Conservation (phyloP, 495 filamentous ascomycete species). For the Penicillium flavigenum region DNA sequence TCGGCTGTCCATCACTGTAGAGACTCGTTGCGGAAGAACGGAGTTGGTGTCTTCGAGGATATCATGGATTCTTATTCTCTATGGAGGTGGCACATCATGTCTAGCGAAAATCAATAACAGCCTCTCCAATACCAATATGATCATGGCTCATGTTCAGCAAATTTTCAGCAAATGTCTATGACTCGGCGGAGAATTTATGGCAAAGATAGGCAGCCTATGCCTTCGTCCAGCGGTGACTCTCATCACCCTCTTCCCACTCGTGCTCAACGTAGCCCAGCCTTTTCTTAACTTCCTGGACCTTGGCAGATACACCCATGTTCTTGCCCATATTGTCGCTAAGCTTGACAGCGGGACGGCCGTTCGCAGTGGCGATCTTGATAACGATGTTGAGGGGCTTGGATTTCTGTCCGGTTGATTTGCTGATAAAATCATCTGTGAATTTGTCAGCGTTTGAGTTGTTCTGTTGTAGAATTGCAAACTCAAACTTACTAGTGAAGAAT, state of each 20-base stretch:
- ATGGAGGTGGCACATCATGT: constrained; percentile 4
- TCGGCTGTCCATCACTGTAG: not conserved
- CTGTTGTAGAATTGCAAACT: not conserved
- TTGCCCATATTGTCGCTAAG: constrained; percentile 97
- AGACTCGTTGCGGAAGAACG: not conserved
- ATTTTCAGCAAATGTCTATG: not conserved
- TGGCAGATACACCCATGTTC: constrained; percentile 83
- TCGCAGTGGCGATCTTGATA: constrained; percentile 87
- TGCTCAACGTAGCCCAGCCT: constrained; percentile 82
- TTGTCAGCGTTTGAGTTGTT: not conserved
- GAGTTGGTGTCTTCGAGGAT: not conserved
- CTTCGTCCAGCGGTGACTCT: constrained; percentile 74
- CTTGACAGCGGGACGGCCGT: constrained; percentile 83
- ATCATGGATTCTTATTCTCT: constrained; percentile 12
- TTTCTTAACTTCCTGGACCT: constrained; percentile 79
- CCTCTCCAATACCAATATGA: not conserved
- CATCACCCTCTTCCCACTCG: constrained; percentile 78
- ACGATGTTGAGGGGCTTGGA: constrained; percentile 96
- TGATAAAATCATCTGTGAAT: constrained; percentile 69
- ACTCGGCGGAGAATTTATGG: not conserved
- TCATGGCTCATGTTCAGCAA: constrained; percentile 1
- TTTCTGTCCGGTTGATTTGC: constrained; percentile 67
- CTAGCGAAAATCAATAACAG: constrained; percentile 1
- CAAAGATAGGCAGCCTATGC: constrained; percentile 6
- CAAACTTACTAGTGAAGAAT: constrained; percentile 75